Base-by-base conservation (phyloP, 2,329 filamentous ascomycete genomes). In the Cladosporium velox region DNA sequence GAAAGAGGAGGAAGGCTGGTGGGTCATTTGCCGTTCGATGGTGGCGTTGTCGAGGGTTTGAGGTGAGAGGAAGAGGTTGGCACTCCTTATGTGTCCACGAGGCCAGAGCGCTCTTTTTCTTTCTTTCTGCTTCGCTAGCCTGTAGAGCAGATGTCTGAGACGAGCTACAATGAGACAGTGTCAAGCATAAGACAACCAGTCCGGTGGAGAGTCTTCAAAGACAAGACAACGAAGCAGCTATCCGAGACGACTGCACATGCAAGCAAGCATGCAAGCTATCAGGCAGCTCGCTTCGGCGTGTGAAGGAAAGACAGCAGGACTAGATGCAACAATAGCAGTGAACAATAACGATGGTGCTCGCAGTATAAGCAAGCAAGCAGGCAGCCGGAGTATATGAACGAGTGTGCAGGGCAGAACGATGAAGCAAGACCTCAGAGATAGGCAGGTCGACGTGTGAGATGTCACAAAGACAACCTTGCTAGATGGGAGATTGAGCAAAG, bases 391-490 rank as follows among this genome's bases (percentile, higher is more conserved):
- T 62, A 52, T 62, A 54, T 62, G 30, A 62, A 62, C 35, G 57
- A 59, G 57, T 26, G 57, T 47, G 34, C 26, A 41, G 24, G 12
- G 26, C 38, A 59, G 24, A 21, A 55, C 10, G 28, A 38, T 11
- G 24, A 47, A n/a, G 55, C n/a, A 24, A 24, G 24, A 24, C 24
- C 24, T 24, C 24, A 24, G 24, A 24, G 24, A 24, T 24, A 24
- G 24, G 24, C 24, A 24, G 24, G 24, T 54, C 15, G 30, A 57
- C 28, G 26, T 41, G n/a, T 28, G 18, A 58, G 62, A 65, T 58
- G 54, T 34, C 55, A 58, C 62, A 65, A 64, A 38, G 54, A 51
- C 49, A 41, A 58, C 63, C 63, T 65, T 65, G 63, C 63, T 60
- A 51, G 35, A 15, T 30, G 55, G 55, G 63, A 65, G 44, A 59